Evolutionary conservation across 2,329 filamentous ascomycete species (phyloP).

Genomic region (Aspergillus chevalieri): DNA sequence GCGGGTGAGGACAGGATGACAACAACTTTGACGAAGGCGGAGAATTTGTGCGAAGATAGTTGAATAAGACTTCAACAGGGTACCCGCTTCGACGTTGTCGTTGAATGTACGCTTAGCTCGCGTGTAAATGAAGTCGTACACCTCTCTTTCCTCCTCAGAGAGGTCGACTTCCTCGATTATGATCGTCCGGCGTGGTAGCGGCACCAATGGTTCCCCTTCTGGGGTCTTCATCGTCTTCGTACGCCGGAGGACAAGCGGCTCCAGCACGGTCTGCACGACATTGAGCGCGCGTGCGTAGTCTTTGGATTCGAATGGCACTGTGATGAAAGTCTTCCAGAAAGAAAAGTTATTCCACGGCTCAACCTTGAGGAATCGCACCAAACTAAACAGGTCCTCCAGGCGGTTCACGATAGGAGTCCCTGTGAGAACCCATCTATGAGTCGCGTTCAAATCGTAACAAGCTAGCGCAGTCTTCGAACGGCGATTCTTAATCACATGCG

Average conservation of each 20-base stretch:
- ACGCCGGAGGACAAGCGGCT: conserved; percentile 87
- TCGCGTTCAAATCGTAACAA: conserved; percentile 80
- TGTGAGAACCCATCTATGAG: conserved; percentile 87
- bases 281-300: conserved; percentile 90
- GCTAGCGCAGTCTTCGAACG: conserved; percentile 91
- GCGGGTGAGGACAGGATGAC: conserved; percentile 82
- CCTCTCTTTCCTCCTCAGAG: conserved; percentile 74
- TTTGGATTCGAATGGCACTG: conserved; percentile 90
- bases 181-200: conserved; percentile 71
- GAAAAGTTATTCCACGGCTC: conserved; percentile 99
- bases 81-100: conserved; percentile 83
- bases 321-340: conserved; percentile 99
- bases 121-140: conserved; percentile 85
- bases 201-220: conserved; percentile 71
- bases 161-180: conserved; percentile 85
- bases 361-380: conserved; percentile 86
- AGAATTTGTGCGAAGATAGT: conserved; percentile 97
- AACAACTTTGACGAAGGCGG: conserved; percentile 86
- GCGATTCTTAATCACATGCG: conserved; percentile 84
- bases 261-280: conserved; percentile 92
- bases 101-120: conserved; percentile 78
- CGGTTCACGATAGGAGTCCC: conserved; percentile 96
- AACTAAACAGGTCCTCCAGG: conserved; percentile 86
- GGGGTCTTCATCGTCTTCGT: conserved; percentile 99
- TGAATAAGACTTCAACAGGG: conserved; percentile 89